Base-by-base conservation (phyloP, 139 green algal species). In the Chara braunii region DNA sequence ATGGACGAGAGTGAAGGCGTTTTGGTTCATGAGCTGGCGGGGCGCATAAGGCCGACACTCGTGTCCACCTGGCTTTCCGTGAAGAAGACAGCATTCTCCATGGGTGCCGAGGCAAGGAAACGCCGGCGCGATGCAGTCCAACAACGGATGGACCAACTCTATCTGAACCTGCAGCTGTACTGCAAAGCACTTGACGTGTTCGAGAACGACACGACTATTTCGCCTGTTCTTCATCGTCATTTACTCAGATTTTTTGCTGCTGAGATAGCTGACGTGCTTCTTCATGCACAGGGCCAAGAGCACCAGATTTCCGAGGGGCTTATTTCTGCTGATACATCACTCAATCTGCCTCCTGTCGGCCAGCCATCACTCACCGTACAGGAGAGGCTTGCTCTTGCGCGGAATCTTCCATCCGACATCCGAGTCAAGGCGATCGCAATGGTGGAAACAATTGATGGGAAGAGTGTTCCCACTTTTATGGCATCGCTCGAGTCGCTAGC, bases 131-230 rank as follows among this genome's bases (percentile, higher is more conserved):
- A 94, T 3, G 52, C 60, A 4, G 60, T 86, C 2, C 48, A 69
- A 2, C 37, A 60, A 60, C 33, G 29, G 56, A 51, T n/a, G n/a
- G n/a, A n/a, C n/a, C n/a, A n/a, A n/a, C n/a, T n/a, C n/a, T n/a
- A n/a, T n/a, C n/a, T n/a, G n/a, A n/a, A n/a, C n/a, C n/a, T 93
- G 67, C 79, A 85, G 74, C 76, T 90, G 57, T 88, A 83, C 36
- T 53, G 43, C 0, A 63, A 72, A 28, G 87, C 85, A 44, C 72
- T 75, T 12, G 70, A 84, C 35, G 44, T 80, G 23, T 81, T 84
- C 31, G 58, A 45, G 11, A 53, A 28, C 1, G 52, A 75, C 35
- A 32, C 31, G 9, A 67, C 63, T 1, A 64, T n/a, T n/a, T n/a
- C n/a, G n/a, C n/a, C n/a, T n/a, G n/a, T n/a, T n/a, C n/a, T n/a